Base-by-base conservation (phyloP, 2,329 filamentous ascomycete genomes). In the Coniella lustricola region DNA sequence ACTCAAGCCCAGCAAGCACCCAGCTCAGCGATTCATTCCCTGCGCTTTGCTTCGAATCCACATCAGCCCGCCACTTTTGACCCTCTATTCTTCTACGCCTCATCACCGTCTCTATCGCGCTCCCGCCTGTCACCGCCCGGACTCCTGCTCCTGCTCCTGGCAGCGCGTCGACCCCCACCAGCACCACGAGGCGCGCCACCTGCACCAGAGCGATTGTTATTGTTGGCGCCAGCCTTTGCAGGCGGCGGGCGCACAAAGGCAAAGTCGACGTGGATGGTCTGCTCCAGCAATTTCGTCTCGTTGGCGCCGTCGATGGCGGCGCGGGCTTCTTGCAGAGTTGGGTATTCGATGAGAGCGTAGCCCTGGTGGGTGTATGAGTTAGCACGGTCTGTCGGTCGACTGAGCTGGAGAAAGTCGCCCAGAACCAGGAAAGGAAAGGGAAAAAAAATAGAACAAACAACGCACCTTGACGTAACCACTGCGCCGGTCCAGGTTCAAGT, bases 401-500 rank as follows among this genome's bases (percentile, higher is more conserved):
- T 16, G 10, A 14, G 18, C 32, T 12, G 1, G 3, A 35, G 22
- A 43, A 12, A 29, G 14, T 22, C 3, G n/a, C 12, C 34, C 21
- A 13, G 10, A 39, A 5, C 32, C n/a, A 17, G 13, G 34, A 32
- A 17, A 17, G 18, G 12, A 34, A 32, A 18, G 25, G 17, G n/a
- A 29, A 41, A 42, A 40, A 43, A 22, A 45, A 34, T 37, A 34
- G 3, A 35, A 34, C 16, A 5, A n/a, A 33, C 3, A 16, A 59
- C 65, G 18, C 60, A 87, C 87, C 84, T 93, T 93, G 58, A 91
- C 87, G 61, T 91, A 93, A 63, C 87, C 87, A 53, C 85, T 91
- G 60, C 88, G 75, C 46, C 87, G 75, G 64, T 93, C 87, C 54
- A 93, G 71, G 62, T 93, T 93, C 62, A 93, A 68, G 62, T 93